Conservation (phyloP, 2,329 filamentous ascomycete genomes). For the Fusarium sp. region DNA sequence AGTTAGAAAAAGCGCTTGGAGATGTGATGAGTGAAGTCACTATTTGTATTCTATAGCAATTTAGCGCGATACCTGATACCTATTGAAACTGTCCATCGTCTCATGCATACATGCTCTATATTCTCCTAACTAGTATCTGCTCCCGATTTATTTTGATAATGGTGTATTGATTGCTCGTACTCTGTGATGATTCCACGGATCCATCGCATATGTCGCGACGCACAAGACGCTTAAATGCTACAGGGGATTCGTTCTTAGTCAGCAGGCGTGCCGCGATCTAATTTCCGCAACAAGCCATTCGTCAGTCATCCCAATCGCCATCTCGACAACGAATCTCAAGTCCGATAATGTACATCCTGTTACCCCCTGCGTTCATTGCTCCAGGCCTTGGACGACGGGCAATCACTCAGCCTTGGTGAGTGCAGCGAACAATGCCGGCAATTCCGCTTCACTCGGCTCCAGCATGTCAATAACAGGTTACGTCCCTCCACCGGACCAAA, state of each 20-base stretch:
- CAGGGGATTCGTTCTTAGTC: not conserved
- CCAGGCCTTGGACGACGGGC: not conserved
- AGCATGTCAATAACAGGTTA: constrained; percentile 7
- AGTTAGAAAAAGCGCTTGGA: not conserved
- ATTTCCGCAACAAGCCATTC: not conserved
- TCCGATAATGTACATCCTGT: not conserved
- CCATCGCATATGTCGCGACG: not conserved
- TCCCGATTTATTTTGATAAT: too few relatives aligned
- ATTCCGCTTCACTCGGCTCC: not conserved
- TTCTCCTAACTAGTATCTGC: too few relatives aligned
- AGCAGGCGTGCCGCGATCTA: rapidly evolving
- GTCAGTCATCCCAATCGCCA: not conserved
- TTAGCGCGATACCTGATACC: not conserved
- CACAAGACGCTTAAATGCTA: not conserved
- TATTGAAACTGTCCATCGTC: not conserved
- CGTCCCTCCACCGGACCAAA: not conserved
- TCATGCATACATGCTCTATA: too few relatives aligned
- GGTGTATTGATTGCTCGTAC: too few relatives aligned
- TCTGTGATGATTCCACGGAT: too few relatives aligned
- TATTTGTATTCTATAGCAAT: not conserved
- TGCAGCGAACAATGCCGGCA: rapidly evolving
- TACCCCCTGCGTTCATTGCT: rapidly evolving
- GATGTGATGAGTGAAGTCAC: not conserved
- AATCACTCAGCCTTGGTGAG: not conserved
- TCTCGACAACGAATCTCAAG: not conserved